A percentile compares a stretch with the other conserved stretches of the same genome.
Conservation (phyloP, 108 stramenopile genomes). For the Craspedostauros australis region DNA sequence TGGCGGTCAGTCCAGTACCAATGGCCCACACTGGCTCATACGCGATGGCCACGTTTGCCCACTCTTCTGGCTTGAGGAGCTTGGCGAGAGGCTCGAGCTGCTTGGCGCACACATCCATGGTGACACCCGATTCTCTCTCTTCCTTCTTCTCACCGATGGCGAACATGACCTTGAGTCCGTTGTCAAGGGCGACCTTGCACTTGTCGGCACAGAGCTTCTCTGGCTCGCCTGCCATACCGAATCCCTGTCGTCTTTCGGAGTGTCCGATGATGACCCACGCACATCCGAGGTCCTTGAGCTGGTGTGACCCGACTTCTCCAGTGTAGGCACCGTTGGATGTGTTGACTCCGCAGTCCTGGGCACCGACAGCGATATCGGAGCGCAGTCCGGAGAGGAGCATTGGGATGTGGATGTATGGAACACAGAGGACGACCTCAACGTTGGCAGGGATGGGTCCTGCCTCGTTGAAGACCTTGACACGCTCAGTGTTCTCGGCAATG, state of each 20-base stretch:
- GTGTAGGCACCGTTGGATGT: conserved; percentile 90
- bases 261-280: conserved; percentile 98
- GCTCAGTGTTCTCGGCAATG: conserved; percentile 52
- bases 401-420: conserved; percentile 72
- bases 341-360: conserved; percentile 75
- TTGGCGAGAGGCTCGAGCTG: conserved; percentile 85
- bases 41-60: conserved; percentile 89
- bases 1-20: conserved; percentile 98
- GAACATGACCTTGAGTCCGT: conserved; percentile 96
- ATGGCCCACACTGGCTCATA: conserved; percentile 93
- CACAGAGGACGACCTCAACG: conserved; percentile 77
- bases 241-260: conserved; percentile 93
- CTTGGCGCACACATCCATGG: conserved; percentile 83
- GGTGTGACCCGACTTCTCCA: conserved; percentile 87
- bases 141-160: conserved; percentile 98
- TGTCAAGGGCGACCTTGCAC: conserved; percentile 91
- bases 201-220: conserved; percentile 89
- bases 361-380: conserved; percentile 76
- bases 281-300: conserved; percentile 91
- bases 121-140: conserved; percentile 89
- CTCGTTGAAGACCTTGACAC: conserved; percentile 79
- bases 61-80: conserved; percentile 63
- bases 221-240: conserved; percentile 91
- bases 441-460: conserved; percentile 82
- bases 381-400: conserved; percentile 52